Evolutionary conservation across 139 green algal species (phyloP).

Genomic region (Coelastrella sp.): DNA sequence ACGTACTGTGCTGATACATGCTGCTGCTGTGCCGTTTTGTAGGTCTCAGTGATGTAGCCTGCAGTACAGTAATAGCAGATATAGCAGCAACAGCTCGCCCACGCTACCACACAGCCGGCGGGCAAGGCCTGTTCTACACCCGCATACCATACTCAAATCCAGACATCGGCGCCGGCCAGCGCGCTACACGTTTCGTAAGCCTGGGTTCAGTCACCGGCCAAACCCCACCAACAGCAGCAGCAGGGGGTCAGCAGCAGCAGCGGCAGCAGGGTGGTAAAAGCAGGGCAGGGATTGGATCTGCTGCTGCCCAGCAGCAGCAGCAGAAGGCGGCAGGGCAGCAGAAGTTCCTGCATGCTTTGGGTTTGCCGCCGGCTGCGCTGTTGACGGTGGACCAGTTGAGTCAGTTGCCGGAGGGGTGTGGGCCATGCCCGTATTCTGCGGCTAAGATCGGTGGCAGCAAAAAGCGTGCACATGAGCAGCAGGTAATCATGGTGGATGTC

Average conservation of each 20-base stretch:
- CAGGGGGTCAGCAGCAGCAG: conserved; percentile 37
- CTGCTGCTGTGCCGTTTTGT: background rate
- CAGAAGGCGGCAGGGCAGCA: conserved; percentile 63
- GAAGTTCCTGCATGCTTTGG: conserved; percentile 90
- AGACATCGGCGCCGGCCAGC: conserved; percentile 79
- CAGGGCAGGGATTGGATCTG: conserved; percentile 10
- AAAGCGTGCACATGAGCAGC: background rate
- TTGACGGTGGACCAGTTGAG: conserved; percentile 74
- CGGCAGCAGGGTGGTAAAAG: background rate
- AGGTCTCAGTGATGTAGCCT: background rate
- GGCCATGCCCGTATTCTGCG: conserved; percentile 61
- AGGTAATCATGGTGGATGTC: background rate
- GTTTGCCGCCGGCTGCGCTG: conserved; percentile 70
- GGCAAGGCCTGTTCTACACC: conserved; percentile 66
- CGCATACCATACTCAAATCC: conserved; percentile 88
- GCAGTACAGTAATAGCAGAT: conserved; percentile 44
- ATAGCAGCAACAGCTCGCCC: conserved; percentile 65
- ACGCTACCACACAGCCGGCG: conserved; percentile 78
- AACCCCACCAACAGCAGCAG: background rate
- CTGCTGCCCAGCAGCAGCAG: background rate
- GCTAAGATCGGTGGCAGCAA: background rate
- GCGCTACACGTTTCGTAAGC: conserved; percentile 91
- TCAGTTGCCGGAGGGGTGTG: conserved; percentile 71
- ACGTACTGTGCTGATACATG: background rate
- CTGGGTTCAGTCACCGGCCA: conserved; percentile 72